Evolutionary conservation across 2,329 filamentous ascomycete genomes (phyloP), one percentile per base, ranked within the genome.

Genomic region (Ophiostoma pallidulum): DNA sequence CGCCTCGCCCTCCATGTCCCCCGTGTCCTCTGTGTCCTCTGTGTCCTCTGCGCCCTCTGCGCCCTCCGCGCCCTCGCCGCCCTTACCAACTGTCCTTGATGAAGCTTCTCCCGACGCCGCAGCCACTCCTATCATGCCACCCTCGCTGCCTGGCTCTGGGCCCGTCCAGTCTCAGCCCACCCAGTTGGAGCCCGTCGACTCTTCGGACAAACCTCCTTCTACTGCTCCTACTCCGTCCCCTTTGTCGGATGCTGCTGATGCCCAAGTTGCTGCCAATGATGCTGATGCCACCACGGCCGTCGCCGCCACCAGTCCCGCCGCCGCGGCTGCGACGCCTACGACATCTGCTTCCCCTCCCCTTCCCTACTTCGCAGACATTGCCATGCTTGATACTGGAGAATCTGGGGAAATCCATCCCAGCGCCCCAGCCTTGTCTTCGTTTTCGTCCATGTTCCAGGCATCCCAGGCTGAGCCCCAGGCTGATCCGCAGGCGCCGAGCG

Each of bases 341-440:
- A 12, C 41, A 9, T 16, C 43, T 13, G 22, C 26, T 32, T n/a
- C 33, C 13, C 24, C 43, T 14, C 12, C 26, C 9, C 39, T 49
- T 24, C 47, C 47, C 8, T 49, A 49, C 12, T 41, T 49, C 32
- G 47, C 22, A 12, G 47, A 49, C n/a, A 49, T 49, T 31, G 47
- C 47, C n/a, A 49, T 49, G 47, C 14, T 49, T 13, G 47, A 49
- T 14, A 49, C 47, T 3, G 42, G 42, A n/a, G 44, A 45, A 13
- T 24, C 40, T 13, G 50, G 26, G 12, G 47, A 48, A 8, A 20
- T 31, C 36, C 43, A 38, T 13, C 41, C 37, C 20, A 28, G 16
- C 20, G 20, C 26, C 9, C 43, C 43, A 13, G 40, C 20, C 16
- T 39, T 26, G 12, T 41, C 47, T 8, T 41, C 45, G 16, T 47